A percentile compares a stretch with the other conserved stretches of the same genome.
These are phyloP conservation scores for Syncephalastrum contaminatum DNA, from an alignment of 371 early-diverging fungal species.

Conservation along the genomic window DNA sequence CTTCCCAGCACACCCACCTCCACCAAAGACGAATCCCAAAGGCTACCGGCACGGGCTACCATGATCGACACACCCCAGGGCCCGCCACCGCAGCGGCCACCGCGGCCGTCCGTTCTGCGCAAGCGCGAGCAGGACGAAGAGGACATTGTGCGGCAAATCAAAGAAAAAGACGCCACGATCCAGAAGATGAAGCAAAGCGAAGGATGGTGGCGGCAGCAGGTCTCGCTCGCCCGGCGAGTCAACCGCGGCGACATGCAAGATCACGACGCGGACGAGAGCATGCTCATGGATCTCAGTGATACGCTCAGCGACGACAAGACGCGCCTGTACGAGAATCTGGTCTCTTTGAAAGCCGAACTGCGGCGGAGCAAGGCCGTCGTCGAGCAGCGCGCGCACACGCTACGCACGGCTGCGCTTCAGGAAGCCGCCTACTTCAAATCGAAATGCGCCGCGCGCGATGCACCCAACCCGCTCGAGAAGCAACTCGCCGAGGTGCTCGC, in stretches of 20 bases:
- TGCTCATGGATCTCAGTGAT: slow-evolving; percentile 40
- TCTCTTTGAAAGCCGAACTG: slow-evolving; percentile 41
- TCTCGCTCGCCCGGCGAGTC: slow-evolving; percentile 39
- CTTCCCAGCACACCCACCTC: slow-evolving; percentile 10
- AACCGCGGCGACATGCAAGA: slow-evolving; percentile 13
- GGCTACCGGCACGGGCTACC: no score
- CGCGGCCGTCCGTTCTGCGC: slow-evolving; percentile 7
- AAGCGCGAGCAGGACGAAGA: slow-evolving; percentile 6
- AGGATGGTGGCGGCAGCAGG: slow-evolving; percentile 54
- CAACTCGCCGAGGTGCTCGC: slow-evolving; percentile 39
- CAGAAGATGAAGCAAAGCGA: slow-evolving; percentile 48
- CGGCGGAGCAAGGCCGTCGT: slow-evolving; percentile 40
- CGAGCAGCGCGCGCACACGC: slow-evolving; percentile 44
- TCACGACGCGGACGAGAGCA: slow-evolving; percentile 30
- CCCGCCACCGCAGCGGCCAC: slow-evolving; percentile 12
- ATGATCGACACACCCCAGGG: background rate
- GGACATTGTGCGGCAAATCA: slow-evolving; percentile 37
- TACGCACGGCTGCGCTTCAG: slow-evolving; percentile 54
- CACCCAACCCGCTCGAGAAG: slow-evolving; percentile 42
- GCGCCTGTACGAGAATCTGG: slow-evolving; percentile 40
- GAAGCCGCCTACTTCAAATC: slow-evolving; percentile 61
- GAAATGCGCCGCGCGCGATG: slow-evolving; percentile 37
- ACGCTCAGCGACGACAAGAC: slow-evolving; percentile 23
- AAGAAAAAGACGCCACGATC: slow-evolving; percentile 37
- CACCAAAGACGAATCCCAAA: no score